phyloP scores from a whole-genome alignment of 208 protist species.

The Sergeia podlipaevii region DNA sequence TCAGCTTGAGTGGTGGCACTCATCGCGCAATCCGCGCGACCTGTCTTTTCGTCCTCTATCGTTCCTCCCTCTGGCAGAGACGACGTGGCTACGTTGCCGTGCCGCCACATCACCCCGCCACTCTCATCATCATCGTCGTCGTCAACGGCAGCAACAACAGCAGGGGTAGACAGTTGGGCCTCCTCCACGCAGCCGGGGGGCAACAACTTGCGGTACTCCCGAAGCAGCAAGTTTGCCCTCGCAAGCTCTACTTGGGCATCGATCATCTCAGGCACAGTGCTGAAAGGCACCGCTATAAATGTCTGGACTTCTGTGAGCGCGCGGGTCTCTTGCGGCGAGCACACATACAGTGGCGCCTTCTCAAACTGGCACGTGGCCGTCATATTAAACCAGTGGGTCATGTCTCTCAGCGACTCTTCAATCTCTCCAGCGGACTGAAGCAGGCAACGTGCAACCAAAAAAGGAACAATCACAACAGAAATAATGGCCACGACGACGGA shows the following conservation, averaged over 20 bases:
- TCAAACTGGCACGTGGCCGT: not conserved
- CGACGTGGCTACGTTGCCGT: too few relatives aligned
- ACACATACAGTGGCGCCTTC: constrained; percentile 2
- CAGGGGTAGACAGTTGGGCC: too few relatives aligned
- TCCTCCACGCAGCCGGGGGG: too few relatives aligned
- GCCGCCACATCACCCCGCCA: too few relatives aligned
- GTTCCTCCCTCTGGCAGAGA: too few relatives aligned
- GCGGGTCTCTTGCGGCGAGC: not conserved
- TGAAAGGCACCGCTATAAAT: constrained; percentile 4
- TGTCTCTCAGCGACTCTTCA: constrained; percentile 7
- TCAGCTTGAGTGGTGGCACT: too few relatives aligned
- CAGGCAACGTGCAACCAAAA: not conserved
- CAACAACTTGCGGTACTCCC: constrained; percentile 3
- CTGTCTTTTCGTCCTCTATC: too few relatives aligned
- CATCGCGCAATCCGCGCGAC: too few relatives aligned
- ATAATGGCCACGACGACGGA: constrained; percentile 6
- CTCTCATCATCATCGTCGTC: too few relatives aligned
- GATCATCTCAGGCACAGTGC: too few relatives aligned
- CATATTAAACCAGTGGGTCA: constrained; percentile 6
- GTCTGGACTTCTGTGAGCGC: not conserved
- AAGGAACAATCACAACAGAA: constrained; percentile 1
- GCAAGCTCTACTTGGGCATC: constrained; percentile 2
- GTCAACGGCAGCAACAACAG: too few relatives aligned
- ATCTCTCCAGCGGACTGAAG: not conserved
- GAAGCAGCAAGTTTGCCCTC: constrained; percentile 1